Evolutionary conservation across 345 rosid species (phyloP), one percentile per base, ranked within the genome.

Genomic region (Hirschfeldia incana): DNA sequence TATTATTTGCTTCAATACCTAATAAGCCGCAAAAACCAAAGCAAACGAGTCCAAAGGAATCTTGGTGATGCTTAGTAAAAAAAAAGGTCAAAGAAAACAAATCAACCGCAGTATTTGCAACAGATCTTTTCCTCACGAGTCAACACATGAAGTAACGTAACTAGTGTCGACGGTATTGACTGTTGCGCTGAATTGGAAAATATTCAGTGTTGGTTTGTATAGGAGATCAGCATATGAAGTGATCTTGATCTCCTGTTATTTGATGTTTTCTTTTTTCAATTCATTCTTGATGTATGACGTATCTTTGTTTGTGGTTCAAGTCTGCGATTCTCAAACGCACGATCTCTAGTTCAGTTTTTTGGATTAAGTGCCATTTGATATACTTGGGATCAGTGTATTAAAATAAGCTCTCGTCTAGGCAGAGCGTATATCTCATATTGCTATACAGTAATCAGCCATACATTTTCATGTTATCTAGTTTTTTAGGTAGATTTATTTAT

Each of bases 1-100:
- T 95, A 69, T 68, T 95, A 67, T 91, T 93, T 78, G 83, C 89
- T 15, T 84, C 83, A 60, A 78, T 67, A 74, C 34, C 84, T 78
- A 27, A 87, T 73, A 72, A 72, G 57, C 75, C 70, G 16, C 84
- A 74, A 17, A 85, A 78, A 75, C 80, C 76, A 70, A 85, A 86
- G 78, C 92, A 78, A 57, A 69, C 87, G 9, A 85, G 67, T 69
- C 86, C 80, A 82, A 88, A 85, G 62, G 89, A 87, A 80, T 79
- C 76, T 34, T 83, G 53, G 53, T 74, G 58, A 37, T 74, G 39
- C 10, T 29, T 69, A 37, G 21, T 65, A 13, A 53, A n/a, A 44
- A 42, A 61, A 3, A 62, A 5, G 7, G 6, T 44, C 6, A 73
- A 16, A 10, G 16, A 57, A 46, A 34, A 16, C 82, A 13, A 9